Evolutionary conservation across 257 asterid genomes (phyloP).

Genomic region (Linderniella brevidens): DNA sequence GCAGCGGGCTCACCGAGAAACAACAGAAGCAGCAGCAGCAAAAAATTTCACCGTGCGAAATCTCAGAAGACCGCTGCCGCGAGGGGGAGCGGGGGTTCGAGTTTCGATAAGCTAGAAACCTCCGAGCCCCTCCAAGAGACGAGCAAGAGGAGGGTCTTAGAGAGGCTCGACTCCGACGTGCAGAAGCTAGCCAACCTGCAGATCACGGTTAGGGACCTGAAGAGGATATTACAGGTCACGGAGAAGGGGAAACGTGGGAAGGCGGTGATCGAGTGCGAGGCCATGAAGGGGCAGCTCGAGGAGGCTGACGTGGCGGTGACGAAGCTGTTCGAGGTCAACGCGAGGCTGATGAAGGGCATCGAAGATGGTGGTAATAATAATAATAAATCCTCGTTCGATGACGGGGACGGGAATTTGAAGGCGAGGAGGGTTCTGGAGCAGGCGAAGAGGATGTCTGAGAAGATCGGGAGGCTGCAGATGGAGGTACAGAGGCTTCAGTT

Average conservation of each 20-base stretch:
- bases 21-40: neutral
- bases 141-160: conserved; percentile 53
- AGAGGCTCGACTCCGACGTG: conserved; percentile 75
- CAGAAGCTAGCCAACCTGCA: conserved; percentile 81
- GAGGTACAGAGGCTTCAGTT: conserved; percentile 49
- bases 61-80: conserved; percentile 28
- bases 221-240: conserved; percentile 52
- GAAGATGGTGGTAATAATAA: conserved; percentile 35
- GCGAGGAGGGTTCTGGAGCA: conserved; percentile 38
- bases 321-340: conserved; percentile 60
- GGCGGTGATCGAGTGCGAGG: conserved; percentile 59
- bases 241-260: conserved; percentile 73
- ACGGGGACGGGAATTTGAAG: conserved; percentile 34
- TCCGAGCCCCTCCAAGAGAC: conserved; percentile 46
- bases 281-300: conserved; percentile 61
- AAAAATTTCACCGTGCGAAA: conserved; percentile 23
- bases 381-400: conserved; percentile 46
- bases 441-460: conserved; percentile 42
- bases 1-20: neutral
- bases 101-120: too few species aligned
- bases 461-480: conserved; percentile 43
- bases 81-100: too few species aligned
- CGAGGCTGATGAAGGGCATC: conserved; percentile 41
- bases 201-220: conserved; percentile 66
- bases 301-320: conserved; percentile 57